These are phyloP conservation scores for Podaxis sp. DNA, from an alignment of 768 basidiomycete species.

Conservation along the genomic window DNA sequence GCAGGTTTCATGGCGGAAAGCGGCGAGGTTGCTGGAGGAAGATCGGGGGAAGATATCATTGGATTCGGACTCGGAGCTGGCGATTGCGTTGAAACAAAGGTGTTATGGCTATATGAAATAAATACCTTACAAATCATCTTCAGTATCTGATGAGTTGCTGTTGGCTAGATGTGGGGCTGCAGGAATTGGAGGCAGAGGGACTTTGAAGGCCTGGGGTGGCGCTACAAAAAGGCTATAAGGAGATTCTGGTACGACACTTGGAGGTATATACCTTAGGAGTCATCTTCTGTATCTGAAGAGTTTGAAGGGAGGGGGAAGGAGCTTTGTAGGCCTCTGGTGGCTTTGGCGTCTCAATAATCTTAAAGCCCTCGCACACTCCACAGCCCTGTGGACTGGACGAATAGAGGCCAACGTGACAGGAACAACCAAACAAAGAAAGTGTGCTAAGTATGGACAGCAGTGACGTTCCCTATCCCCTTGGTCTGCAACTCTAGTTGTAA, in stretches of 20 bases:
- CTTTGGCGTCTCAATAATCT: no score
- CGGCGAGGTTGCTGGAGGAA: slow-evolving; percentile 1
- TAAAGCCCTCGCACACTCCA: no score
- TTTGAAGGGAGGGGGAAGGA: no score
- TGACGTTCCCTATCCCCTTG: no score
- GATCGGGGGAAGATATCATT: not conserved
- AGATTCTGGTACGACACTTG: not conserved
- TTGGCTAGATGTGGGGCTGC: not conserved
- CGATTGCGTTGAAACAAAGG: not conserved
- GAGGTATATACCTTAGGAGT: slow-evolving; percentile 19
- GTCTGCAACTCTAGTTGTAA: slow-evolving; percentile 29
- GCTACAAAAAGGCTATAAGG: not conserved
- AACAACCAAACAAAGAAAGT: no score
- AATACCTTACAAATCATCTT: slow-evolving; percentile 17
- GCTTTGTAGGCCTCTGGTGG: no score
- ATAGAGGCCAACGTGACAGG: no score
- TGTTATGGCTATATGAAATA: not conserved
- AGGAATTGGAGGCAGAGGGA: not conserved
- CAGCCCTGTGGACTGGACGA: no score
- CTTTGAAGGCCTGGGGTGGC: slow-evolving; percentile 4
- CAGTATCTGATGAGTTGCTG: slow-evolving; percentile 21
- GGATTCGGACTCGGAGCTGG: slow-evolving; percentile 2
- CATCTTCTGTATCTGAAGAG: slow-evolving; percentile 25
- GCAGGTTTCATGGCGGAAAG: slow-evolving; percentile 1
- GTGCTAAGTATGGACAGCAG: no score